Evolutionary conservation across 1,284 basidiomycete genomes (phyloP), one percentile per base, ranked within the genome.

Genomic region (Quambalaria eucalypti): DNA sequence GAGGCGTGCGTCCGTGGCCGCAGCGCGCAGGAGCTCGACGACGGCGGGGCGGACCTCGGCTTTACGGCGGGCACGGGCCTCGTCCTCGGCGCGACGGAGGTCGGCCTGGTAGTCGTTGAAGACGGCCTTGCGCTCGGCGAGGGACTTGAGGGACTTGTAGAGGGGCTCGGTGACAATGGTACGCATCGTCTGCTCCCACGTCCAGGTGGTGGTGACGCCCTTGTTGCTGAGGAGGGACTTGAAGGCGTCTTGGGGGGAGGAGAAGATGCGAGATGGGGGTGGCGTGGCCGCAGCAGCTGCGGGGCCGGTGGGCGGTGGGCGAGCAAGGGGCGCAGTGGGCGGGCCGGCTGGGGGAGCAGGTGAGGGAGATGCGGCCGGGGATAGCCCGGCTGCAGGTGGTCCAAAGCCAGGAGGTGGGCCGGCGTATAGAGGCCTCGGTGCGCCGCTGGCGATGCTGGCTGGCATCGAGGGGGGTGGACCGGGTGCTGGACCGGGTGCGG

Each of bases 111-210:
- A 76, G 58, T 73, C 74, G 57, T 71, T 65, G 56, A 76, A 99
- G 48, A 86, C 85, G 47, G 85, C 80, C 78, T 96, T 97, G 79
- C 93, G 92, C 78, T 98, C 90, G 2, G 90, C 88, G 50, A 97
- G 81, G 46, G 88, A 89, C 73, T 88, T 89, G 59, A 98, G 80
- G 49, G 90, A 87, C 79, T 92, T 95, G 80, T 96, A 98, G 63
- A 96, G 78, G 36, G 95, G 92, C 79, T 98, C 93, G 65, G 91
- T 96, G 77, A 99, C 92, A 76, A 95, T 90, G 66, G 87, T 87
- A 69, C 93, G 84, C 87, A 98, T 95, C 48, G 92, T 91, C 78
- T 89, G 85, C 76, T 99, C 95, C 95, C 95, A 99, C 21, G 90
- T 92, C 88, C 89, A 96, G 63, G 82, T 85, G 48, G 87, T 84